Conservation (phyloP, 768 basidiomycete genomes). For the Tulasnella sp. region DNA sequence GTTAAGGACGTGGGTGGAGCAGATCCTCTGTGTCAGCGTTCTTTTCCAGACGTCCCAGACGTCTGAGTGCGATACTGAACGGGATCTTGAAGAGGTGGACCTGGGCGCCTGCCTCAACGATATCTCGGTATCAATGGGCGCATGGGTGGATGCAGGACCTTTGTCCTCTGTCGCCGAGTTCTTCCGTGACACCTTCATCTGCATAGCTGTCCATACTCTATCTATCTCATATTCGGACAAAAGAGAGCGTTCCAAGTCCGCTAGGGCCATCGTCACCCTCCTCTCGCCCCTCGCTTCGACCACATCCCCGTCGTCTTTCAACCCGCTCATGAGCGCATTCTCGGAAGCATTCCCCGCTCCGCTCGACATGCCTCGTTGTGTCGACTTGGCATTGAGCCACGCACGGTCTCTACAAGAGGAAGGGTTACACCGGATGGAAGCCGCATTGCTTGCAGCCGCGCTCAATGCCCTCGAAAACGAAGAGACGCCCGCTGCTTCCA, state of each 20-base stretch:
- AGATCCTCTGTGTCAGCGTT: neutral
- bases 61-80: neutral
- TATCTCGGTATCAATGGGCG: neutral
- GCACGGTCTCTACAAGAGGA: neutral
- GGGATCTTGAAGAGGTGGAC: neutral
- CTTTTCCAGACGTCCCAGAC: neutral
- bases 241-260: neutral
- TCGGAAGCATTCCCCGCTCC: neutral
- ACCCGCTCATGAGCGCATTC: neutral
- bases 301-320: neutral
- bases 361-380: neutral
- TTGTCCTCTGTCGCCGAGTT: neutral
- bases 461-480: neutral
- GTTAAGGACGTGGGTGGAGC: neutral
- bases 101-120: neutral
- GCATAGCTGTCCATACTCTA: neutral
- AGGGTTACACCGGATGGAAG: neutral
- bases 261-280: neutral
- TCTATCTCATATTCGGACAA: neutral
- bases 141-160: neutral
- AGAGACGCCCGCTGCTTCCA: neutral
- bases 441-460: neutral
- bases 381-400: neutral
- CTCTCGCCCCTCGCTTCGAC: neutral
- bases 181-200: neutral